phyloP scores from a whole-genome alignment of 805 yeast genomes.

The Isabelozyma rhagii region DNA sequence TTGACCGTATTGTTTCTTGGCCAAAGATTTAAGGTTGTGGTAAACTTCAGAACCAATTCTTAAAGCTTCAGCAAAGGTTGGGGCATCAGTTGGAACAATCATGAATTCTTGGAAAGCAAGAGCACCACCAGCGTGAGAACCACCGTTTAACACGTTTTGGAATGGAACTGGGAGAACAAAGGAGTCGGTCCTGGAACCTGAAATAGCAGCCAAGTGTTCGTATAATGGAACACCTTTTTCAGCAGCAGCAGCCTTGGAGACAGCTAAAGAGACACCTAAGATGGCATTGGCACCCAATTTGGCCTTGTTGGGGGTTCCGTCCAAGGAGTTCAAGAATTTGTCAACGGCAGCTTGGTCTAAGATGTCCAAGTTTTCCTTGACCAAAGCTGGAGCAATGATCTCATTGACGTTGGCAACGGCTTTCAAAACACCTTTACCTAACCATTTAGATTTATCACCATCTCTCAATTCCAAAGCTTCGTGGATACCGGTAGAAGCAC shows the following conservation, averaged over 20 bases:
- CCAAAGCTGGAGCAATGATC: conserved; percentile 16
- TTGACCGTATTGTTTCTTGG: conserved; percentile 15
- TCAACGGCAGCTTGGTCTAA: conserved; percentile 13
- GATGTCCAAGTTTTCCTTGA: conserved; percentile 8
- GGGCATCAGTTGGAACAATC: conserved; percentile 16
- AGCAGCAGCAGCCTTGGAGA: conserved; percentile 19
- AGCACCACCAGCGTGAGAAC: conserved; percentile 20
- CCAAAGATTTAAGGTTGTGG: conserved; percentile 14
- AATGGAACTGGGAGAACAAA: conserved; percentile 20
- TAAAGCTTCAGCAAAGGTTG: conserved; percentile 15
- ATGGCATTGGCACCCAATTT: conserved; percentile 21
- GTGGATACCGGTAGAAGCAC: conserved; percentile 19
- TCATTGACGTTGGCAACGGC: conserved; percentile 18
- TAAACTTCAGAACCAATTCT: conserved; percentile 18
- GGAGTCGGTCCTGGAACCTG: conserved; percentile 5
- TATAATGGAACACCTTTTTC: conserved; percentile 14
- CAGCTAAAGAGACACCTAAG: conserved; percentile 19
- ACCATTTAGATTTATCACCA: conserved; percentile 18
- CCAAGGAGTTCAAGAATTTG: conserved; percentile 10
- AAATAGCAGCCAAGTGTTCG: conserved; percentile 13
- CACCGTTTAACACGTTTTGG: conserved; percentile 21
- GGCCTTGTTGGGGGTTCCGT: conserved; percentile 17
- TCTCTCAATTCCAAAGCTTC: conserved; percentile 21
- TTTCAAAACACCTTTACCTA: conserved; percentile 18
- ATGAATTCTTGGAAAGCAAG: conserved; percentile 22